These are phyloP conservation scores for Claviceps cyperi DNA, from an alignment of 2,329 filamentous ascomycete species.

Conservation along the genomic window DNA sequence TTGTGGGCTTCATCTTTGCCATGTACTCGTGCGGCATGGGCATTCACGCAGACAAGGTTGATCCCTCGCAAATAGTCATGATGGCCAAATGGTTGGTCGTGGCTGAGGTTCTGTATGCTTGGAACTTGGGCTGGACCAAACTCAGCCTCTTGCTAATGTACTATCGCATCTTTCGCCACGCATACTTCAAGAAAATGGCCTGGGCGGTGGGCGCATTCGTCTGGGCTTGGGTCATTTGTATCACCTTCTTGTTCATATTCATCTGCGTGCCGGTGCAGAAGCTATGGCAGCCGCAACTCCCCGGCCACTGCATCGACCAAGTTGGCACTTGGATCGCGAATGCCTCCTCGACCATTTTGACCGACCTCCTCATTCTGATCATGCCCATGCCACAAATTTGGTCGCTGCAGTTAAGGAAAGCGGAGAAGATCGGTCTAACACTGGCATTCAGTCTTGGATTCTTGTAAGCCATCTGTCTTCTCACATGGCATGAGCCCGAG, in stretches of 20 bases:
- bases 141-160: constrained; percentile 36
- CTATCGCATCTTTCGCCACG: constrained; percentile 33
- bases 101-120: constrained; percentile 32
- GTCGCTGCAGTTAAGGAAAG: constrained; percentile 25
- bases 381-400: constrained; percentile 31
- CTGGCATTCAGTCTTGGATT: constrained; percentile 29
- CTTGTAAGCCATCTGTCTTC: constrained; percentile 21
- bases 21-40: constrained; percentile 34
- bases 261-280: constrained; percentile 36
- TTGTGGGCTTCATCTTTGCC: constrained; percentile 32
- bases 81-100: constrained; percentile 33
- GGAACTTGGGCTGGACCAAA: constrained; percentile 35
- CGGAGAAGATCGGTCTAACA: constrained; percentile 29
- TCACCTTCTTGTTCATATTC: constrained; percentile 36
- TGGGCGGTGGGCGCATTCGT: constrained; percentile 27
- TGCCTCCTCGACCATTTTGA: constrained; percentile 30
- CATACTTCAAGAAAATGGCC: constrained; percentile 26
- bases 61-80: constrained; percentile 21
- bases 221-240: constrained; percentile 31
- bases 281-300: constrained; percentile 30
- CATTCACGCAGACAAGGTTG: constrained; percentile 27
- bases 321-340: constrained; percentile 36
- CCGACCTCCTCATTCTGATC: constrained; percentile 29
- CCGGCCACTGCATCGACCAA: constrained; percentile 33
- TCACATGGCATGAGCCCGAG: neutral